Evolutionary conservation across 2,329 filamentous ascomycete genomes (phyloP), one percentile per base, ranked within the genome.

Genomic region (Lachnellula subtilissima): DNA sequence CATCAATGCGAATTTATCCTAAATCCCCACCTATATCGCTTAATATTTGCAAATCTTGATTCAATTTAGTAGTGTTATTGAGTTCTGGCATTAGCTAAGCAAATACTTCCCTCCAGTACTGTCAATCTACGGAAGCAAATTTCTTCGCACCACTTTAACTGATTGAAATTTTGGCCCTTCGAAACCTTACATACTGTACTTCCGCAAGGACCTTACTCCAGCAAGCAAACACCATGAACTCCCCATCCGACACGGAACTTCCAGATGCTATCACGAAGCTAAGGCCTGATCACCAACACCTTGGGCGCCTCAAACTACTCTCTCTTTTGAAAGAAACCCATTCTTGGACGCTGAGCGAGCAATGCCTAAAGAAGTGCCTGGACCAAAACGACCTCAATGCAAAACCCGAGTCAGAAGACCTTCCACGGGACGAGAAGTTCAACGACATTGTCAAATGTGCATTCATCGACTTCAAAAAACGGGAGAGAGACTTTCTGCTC

Each of bases 291-390:
- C 14, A 39, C n/a, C 37, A 11, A 39, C 6, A 39, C 12, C 37
- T 39, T 12, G 37, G 14, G 14, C 37, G 37, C 14, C 14, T n/a
- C n/a, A 39, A 39, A n/a, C n/a, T 39, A 5, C 37, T 39, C 6
- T 39, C 14, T 39, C 37, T 39, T 39, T n/a, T 39, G 14, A 39
- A 39, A 39, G 37, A 39, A 39, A 39, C 2, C n/a, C n/a, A n/a
- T 39, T 39, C 37, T n/a, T 39, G 37, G 37, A 39, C 37, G 12
- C n/a, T 54, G 46, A 54, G 52, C 25, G 52, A 54, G 28, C 48
- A 54, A 28, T 47, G 52, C 11, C 47, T 50, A 11, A 54, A 54
- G 23, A 17, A 46, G 15, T 54, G 46, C 25, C 43, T 54, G 52
- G 39, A 48, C 7, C 12, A 37, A 7, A 42, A 54, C 15, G 45